Evolutionary conservation across 2,329 filamentous ascomycete genomes (phyloP), one percentile per base, ranked within the genome.

Genomic region (Alternaria longipes): DNA sequence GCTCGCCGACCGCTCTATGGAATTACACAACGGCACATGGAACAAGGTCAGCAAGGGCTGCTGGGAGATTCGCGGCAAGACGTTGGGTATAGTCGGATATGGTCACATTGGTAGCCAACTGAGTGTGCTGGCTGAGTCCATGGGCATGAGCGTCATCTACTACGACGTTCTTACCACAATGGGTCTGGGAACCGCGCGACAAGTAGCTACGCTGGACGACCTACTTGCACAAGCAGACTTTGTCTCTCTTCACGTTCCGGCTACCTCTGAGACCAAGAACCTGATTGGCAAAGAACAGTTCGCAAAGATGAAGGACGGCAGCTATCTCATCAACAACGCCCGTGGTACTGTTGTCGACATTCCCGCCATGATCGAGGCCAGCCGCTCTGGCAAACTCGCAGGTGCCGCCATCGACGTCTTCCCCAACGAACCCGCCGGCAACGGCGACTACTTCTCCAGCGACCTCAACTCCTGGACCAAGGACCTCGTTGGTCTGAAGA

Each of bases 31-130:
- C 59, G 95, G 95, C 59, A 93, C 89, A 44, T 99, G 95, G 95
- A 98, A 98, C 81, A 99, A 99, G 84, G 94, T 98, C 74, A 97
- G 93, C 83, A 86, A 87, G 74, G 94, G 91, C 76, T 99, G 95
- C 86, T 98, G 95, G 95, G 95, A 99, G 80, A 93, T 98, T 73
- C 90, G 95, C 73, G 95, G 95, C 78, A 99, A 99, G 86, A 98
- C 94, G 44, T 86, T 99, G 54, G 95, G 92, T 64, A 98, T 99
- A 74, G 89, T 99, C 67, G 95, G 95, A 30, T 99, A 99, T 76
- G 95, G 95, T 64, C 95, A 99, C 78, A 98, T 99, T 77, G 95
- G 95, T 64, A 94, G 93, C 53, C 95, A 99, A 81, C 84, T 99
- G 66, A 98, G 94, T 0, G 95, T 99, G 42, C 84, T 99, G 65